Base-by-base conservation (phyloP, 331 rosid genomes). In the Acacia pycnantha region DNA sequence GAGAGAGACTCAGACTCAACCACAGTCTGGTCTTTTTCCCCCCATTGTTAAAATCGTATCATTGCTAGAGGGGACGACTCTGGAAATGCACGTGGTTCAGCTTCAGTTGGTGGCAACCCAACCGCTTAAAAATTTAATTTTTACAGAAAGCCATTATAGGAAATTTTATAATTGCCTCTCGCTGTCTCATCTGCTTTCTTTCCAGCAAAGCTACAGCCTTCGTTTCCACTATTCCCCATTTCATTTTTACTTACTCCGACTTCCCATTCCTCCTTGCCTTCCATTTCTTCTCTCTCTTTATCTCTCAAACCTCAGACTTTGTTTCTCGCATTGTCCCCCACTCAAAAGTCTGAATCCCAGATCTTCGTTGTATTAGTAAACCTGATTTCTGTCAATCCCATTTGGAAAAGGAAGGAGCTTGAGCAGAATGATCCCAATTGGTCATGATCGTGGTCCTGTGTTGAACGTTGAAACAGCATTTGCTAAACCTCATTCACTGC, bases 51-150 rank as follows among this genome's bases (percentile, higher is more conserved):
- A 81, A 59, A 86, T 66, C 80, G 84, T 59, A 90, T 89, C 90
- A 83, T 85, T 87, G 86, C 79, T 14, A 86, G 61, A 59, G 2
- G 61, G 78, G 75, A 33, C 33, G 40, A 18, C 46, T 16, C 18
- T 59, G 77, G 22, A n/a, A 93, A 84, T 93, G 97, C 98, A 95
- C 98, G 94, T 95, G 97, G 85, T 89, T 89, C 73, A 85, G 79
- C 86, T 89, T 87, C 91, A 43, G 74, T 85, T 87, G 94, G 87
- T 90, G 83, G 82, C 95, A 83, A 89, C 89, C 87, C 95, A 83
- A 89, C 89, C 87, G 82, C 87, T 86, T 33, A 59, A 24, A 59
- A 59, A 22, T 59, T 59, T 59, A 86, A 83, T 85, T 81, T 65
- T 56, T 58, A 82, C 72, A 44, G 33, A 69, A 58, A 58, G 7